Conservation (phyloP, 2,329 filamentous ascomycete species). For the Fusarium tupiense region DNA sequence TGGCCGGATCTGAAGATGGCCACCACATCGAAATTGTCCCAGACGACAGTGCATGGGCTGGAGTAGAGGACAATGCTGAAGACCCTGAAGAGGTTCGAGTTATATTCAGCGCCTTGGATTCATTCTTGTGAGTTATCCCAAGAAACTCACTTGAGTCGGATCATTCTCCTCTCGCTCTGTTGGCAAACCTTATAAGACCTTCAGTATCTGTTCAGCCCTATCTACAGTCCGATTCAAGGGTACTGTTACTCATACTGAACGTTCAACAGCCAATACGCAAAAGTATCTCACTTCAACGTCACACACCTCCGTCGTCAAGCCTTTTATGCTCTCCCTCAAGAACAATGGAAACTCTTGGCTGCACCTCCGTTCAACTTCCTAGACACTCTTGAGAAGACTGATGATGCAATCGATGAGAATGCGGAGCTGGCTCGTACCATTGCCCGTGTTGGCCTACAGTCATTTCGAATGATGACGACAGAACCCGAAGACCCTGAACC, state of each 20-base stretch:
- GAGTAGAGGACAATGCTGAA: slow-evolving; percentile 70
- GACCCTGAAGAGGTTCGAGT: slow-evolving; percentile 85
- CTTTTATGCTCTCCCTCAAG: slow-evolving; percentile 88
- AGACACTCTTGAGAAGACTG: slow-evolving; percentile 79
- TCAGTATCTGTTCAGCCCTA: background rate
- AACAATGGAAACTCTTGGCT: slow-evolving; percentile 85
- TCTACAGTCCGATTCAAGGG: too few species aligned
- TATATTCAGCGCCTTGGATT: slow-evolving; percentile 85
- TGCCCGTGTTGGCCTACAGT: slow-evolving; percentile 71
- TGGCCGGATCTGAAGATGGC: slow-evolving; percentile 35
- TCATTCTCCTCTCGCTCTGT: background rate
- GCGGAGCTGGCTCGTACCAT: slow-evolving; percentile 85
- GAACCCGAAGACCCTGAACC: slow-evolving; percentile 53
- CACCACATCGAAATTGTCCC: slow-evolving; percentile 33
- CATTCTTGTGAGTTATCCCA: slow-evolving; percentile 64
- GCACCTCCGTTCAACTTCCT: slow-evolving; percentile 84
- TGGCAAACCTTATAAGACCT: background rate
- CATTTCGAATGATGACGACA: slow-evolving; percentile 66
- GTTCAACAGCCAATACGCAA: slow-evolving; percentile 78
- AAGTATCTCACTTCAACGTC: slow-evolving; percentile 85
- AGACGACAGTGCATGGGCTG: slow-evolving; percentile 63
- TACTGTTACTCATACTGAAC: slow-evolving; percentile 20
- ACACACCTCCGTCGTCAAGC: slow-evolving; percentile 91
- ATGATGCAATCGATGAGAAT: slow-evolving; percentile 89
- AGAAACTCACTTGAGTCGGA: background rate